A percentile compares a stretch with the other conserved stretches of the same genome.
phyloP scores from a whole-genome alignment of 768 basidiomycete genomes.

The Bullera alba region DNA sequence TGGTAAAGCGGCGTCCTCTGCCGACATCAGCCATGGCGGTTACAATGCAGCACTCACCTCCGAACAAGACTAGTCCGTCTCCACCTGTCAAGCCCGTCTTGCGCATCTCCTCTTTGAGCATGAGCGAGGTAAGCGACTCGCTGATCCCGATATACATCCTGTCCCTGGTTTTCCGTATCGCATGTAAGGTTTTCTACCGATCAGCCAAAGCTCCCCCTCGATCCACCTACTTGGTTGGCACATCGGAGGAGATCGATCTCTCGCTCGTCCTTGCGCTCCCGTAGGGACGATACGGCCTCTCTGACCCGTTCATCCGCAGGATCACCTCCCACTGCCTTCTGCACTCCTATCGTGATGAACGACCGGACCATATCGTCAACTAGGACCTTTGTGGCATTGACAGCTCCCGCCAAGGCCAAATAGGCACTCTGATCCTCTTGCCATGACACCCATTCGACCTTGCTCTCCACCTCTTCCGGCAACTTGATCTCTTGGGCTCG shows the following conservation, averaged over 20 bases:
- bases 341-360: not conserved
- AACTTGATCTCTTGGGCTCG: slow-evolving; percentile 59
- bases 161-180: slow-evolving; percentile 61
- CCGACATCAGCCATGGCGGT: not conserved
- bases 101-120: slow-evolving; percentile 56
- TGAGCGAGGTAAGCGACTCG: slow-evolving; percentile 61
- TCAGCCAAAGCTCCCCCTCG: not conserved
- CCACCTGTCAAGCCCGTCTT: slow-evolving; percentile 57
- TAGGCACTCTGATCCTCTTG: slow-evolving; percentile 66
- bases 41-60: slow-evolving; percentile 52
- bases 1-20: slow-evolving; percentile 79
- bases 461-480: slow-evolving; percentile 46
- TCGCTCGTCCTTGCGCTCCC: slow-evolving; percentile 66
- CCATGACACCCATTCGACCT: slow-evolving; percentile 48
- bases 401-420: slow-evolving; percentile 49
- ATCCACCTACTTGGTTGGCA: slow-evolving; percentile 62
- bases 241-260: slow-evolving; percentile 69
- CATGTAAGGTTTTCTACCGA: slow-evolving; percentile 64
- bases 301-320: slow-evolving; percentile 49
- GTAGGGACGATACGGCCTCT: slow-evolving; percentile 55
- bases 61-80: slow-evolving; percentile 67
- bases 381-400: slow-evolving; percentile 9
- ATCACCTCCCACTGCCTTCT: slow-evolving; percentile 48
- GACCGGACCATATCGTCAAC: slow-evolving; percentile 17
- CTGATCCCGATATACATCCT: slow-evolving; percentile 64